A percentile compares a stretch with the other conserved stretches of the same genome.
Evolutionary conservation across 768 basidiomycete genomes (phyloP).

Genomic region (Mycena galericulata): DNA sequence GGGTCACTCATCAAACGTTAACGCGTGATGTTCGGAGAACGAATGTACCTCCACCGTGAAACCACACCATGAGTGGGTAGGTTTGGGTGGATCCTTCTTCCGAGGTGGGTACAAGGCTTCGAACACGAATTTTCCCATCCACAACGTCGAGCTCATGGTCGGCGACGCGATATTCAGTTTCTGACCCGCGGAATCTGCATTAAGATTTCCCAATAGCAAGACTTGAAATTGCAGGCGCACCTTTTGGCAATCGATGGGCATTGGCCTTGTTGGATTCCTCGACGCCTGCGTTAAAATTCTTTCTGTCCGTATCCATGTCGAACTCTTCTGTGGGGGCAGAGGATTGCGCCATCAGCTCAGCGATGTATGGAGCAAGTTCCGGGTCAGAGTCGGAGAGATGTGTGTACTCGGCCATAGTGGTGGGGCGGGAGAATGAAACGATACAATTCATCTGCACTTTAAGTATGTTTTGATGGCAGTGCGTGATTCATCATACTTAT

Average conservation of each 20-base stretch:
- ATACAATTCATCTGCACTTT: too few relatives aligned
- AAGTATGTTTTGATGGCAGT: too few relatives aligned
- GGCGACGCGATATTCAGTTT: conserved; percentile 5
- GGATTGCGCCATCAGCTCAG: neutral
- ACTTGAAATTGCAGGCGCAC: neutral
- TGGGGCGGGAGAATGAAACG: too few relatives aligned
- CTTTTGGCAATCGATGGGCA: conserved; percentile 5
- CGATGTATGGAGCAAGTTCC: conserved; percentile 25
- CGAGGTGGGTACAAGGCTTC: conserved; percentile 22
- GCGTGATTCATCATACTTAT: too few relatives aligned
- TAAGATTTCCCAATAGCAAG: too few relatives aligned
- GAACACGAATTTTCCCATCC: conserved; percentile 17
- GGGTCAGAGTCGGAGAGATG: conserved; percentile 29
- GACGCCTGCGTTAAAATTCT: neutral
- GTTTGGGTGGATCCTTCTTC: conserved; percentile 12
- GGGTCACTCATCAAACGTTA: neutral
- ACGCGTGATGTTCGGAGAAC: neutral
- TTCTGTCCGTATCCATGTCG: neutral
- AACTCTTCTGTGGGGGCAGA: conserved; percentile 8
- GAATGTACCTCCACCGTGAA: conserved; percentile 32
- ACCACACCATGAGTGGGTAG: conserved; percentile 30
- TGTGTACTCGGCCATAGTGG: conserved; percentile 28
- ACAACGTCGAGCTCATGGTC: conserved; percentile 27
- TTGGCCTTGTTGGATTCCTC: conserved; percentile 1
- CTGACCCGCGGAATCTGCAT: neutral